A percentile compares a stretch with the other conserved stretches of the same genome.
Conservation (phyloP, 805 yeast species). For the Saturnispora galanensis region DNA sequence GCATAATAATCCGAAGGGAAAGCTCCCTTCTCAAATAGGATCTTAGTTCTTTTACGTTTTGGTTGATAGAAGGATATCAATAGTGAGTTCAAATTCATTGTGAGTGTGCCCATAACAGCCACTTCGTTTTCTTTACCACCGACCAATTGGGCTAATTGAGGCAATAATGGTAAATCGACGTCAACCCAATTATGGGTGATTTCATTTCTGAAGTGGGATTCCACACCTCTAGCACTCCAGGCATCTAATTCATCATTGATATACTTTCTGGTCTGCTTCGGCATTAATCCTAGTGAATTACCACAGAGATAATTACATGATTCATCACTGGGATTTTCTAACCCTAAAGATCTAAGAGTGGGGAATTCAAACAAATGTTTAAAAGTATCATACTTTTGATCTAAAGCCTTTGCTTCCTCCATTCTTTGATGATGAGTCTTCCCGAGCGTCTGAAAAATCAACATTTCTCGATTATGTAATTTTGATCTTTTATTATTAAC, state of each 20-base stretch:
- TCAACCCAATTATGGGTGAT: constrained; percentile 69
- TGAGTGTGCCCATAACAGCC: constrained; percentile 79
- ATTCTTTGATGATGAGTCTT: constrained; percentile 33
- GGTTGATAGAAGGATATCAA: constrained; percentile 72
- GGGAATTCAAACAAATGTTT: constrained; percentile 52
- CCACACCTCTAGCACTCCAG: constrained; percentile 77
- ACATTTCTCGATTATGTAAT: constrained; percentile 31
- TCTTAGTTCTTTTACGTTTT: constrained; percentile 44
- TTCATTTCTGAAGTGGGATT: constrained; percentile 57
- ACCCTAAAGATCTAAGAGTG: constrained; percentile 52
- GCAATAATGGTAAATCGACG: constrained; percentile 68
- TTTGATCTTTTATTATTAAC: no score
- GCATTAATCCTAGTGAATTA: constrained; percentile 90
- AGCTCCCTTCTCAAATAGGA: constrained; percentile 76
- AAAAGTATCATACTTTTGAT: constrained; percentile 30
- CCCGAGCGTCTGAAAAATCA: constrained; percentile 47
- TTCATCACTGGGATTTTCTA: constrained; percentile 18
- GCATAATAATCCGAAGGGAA: constrained; percentile 93
- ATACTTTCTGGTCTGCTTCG: constrained; percentile 47
- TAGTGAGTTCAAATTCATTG: constrained; percentile 71
- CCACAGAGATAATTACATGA: constrained; percentile 68
- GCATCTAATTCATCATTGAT: constrained; percentile 63
- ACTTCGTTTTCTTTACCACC: constrained; percentile 74
- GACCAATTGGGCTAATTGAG: constrained; percentile 59
- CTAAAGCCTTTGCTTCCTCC: constrained; percentile 28